These are phyloP conservation scores for Jaltomata sinuosa DNA, from an alignment of 257 asterid species.

Conservation along the genomic window DNA sequence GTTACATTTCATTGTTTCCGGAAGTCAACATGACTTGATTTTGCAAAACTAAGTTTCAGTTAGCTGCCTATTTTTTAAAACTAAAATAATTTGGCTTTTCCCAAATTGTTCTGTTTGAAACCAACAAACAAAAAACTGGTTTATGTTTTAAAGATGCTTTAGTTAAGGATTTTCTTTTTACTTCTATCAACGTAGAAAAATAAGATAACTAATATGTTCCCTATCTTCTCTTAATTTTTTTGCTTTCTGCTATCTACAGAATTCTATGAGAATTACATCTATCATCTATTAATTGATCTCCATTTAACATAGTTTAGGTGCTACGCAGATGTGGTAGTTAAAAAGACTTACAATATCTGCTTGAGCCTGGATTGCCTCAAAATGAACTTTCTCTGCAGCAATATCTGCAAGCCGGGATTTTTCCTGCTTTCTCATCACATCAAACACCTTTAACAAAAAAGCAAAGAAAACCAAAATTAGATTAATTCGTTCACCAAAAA, in stretches of 20 bases:
- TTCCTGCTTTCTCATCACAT: slow-evolving; percentile 89
- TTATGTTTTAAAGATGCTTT: not conserved
- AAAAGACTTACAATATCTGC: slow-evolving; percentile 62
- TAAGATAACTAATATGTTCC: not conserved
- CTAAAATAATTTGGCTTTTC: not conserved
- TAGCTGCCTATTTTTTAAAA: not conserved
- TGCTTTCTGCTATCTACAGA: not conserved
- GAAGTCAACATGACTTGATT: not conserved
- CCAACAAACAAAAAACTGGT: not conserved
- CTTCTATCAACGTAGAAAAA: not conserved
- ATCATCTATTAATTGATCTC: not conserved
- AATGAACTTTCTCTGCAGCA: slow-evolving; percentile 77
- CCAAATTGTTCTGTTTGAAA: not conserved
- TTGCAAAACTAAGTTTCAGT: not conserved
- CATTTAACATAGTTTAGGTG: not conserved
- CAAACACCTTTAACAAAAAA: slow-evolving; percentile 47
- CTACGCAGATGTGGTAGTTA: not conserved
- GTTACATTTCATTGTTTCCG: not conserved
- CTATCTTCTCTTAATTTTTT: not conserved
- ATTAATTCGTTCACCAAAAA: not conserved
- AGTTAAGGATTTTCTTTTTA: not conserved
- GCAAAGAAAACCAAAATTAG: not conserved
- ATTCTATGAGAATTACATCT: not conserved
- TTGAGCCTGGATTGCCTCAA: slow-evolving; percentile 65
- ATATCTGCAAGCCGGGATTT: slow-evolving; percentile 60